A percentile compares a stretch with the other conserved stretches of the same genome.
phyloP scores from a whole-genome alignment of 257 asterid genomes.

The Hygrophila difformis region DNA sequence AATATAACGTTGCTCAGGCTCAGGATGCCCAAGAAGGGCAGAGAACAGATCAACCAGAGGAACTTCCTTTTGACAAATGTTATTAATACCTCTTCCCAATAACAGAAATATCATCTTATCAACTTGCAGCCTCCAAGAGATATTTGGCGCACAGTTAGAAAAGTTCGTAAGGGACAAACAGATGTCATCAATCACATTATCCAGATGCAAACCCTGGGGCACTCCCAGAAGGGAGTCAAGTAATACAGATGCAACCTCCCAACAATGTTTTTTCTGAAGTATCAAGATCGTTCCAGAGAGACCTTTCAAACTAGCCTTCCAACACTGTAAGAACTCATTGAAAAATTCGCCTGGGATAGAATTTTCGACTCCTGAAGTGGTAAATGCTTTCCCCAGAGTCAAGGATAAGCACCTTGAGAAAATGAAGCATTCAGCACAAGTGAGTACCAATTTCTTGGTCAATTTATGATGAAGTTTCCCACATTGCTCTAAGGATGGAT shows the following conservation, averaged over 20 bases:
- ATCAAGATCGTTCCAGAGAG: slow-evolving; percentile 47
- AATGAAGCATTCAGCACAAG: slow-evolving; percentile 74
- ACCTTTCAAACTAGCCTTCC: slow-evolving; percentile 57
- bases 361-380: slow-evolving; percentile 29
- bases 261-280: slow-evolving; percentile 63
- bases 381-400: slow-evolving; percentile 20
- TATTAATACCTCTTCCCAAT: slow-evolving; percentile 50
- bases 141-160: slow-evolving; percentile 66
- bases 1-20: slow-evolving; percentile 89
- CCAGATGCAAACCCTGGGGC: slow-evolving; percentile 47
- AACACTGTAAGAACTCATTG: slow-evolving; percentile 30
- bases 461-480: slow-evolving; percentile 66
- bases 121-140: slow-evolving; percentile 65
- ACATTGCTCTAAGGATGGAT: slow-evolving; percentile 59
- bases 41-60: slow-evolving; percentile 59
- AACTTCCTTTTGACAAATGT: slow-evolving; percentile 39
- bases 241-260: slow-evolving; percentile 80
- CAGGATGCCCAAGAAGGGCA: slow-evolving; percentile 75
- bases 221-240: slow-evolving; percentile 62
- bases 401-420: slow-evolving; percentile 51
- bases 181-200: slow-evolving; percentile 37
- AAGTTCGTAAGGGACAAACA: slow-evolving; percentile 54
- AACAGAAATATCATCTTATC: slow-evolving; percentile 62
- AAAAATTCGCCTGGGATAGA: slow-evolving; percentile 20
- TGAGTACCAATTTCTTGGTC: slow-evolving; percentile 46